phyloP scores from a whole-genome alignment of 805 yeast genomes.

The Ogataea angusta region DNA sequence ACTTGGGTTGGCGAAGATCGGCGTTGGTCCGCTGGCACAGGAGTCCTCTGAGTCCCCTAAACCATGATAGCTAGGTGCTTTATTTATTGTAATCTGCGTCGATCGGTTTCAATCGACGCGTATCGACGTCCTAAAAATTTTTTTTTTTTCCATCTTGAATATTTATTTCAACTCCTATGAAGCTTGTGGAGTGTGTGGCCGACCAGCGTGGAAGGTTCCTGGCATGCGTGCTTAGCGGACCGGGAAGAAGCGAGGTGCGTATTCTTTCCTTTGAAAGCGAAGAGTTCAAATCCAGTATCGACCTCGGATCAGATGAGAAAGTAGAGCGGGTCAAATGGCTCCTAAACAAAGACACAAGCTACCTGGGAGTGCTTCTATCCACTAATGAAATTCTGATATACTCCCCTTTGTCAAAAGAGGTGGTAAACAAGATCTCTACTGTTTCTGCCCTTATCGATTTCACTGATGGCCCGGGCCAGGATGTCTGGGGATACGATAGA shows the following conservation, averaged over 20 bases:
- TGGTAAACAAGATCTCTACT: conserved; percentile 36
- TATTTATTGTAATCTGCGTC: conserved; percentile 6
- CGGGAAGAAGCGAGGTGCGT: conserved; percentile 46
- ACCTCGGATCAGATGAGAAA: conserved; percentile 39
- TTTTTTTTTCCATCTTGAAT: conserved; percentile 4
- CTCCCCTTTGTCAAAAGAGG: conserved; percentile 41
- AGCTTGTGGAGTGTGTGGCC: conserved; percentile 14
- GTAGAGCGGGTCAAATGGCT: conserved; percentile 23
- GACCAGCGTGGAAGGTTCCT: conserved; percentile 21
- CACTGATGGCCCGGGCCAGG: conserved; percentile 24
- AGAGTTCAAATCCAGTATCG: conserved; percentile 34
- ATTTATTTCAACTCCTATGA: conserved; percentile 6
- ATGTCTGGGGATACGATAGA: conserved; percentile 31
- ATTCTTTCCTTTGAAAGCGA: conserved; percentile 32
- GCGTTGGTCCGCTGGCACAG: conserved; percentile 76
- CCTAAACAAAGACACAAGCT: conserved; percentile 12
- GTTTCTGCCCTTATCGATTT: conserved; percentile 28
- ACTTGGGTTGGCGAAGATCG: conserved; percentile 67
- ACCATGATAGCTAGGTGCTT: background rate
- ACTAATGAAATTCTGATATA: conserved; percentile 41
- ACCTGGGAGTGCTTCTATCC: conserved; percentile 24
- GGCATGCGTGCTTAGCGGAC: conserved; percentile 38
- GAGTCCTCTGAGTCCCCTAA: conserved; percentile 7
- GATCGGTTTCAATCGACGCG: conserved; percentile 7
- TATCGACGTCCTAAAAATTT: conserved; percentile 5